Percentiles rank a stretch among this genome's conserved stretches.
phyloP scores from a whole-genome alignment of 805 yeast species.

The Starmera amethionina region DNA sequence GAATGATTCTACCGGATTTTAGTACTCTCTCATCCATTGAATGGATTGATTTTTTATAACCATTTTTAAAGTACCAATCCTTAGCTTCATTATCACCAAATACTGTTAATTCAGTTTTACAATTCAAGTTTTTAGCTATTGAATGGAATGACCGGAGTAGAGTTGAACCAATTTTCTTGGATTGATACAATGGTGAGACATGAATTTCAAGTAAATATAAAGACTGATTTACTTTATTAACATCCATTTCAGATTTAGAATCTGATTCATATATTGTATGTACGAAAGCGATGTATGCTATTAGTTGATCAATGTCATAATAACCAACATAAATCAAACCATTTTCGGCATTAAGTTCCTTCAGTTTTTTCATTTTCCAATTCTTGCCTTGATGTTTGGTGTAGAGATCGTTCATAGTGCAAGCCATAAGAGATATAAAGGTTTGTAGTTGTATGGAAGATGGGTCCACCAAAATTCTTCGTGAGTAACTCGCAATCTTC shows the following conservation, averaged over 20 bases:
- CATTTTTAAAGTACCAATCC: slow-evolving; percentile 31
- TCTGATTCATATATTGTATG: no score
- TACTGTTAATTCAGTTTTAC: slow-evolving; percentile 30
- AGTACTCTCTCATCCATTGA: slow-evolving; percentile 35
- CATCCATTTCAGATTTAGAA: no score
- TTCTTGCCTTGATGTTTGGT: slow-evolving; percentile 7
- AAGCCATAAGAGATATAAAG: slow-evolving; percentile 5
- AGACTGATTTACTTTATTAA: background rate
- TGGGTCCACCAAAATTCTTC: background rate
- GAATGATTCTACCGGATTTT: slow-evolving; percentile 28
- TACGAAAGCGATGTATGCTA: slow-evolving; percentile 4
- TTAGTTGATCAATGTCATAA: slow-evolving; percentile 17
- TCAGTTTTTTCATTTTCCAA: slow-evolving; percentile 24
- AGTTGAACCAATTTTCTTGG: slow-evolving; percentile 26
- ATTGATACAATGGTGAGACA: slow-evolving; percentile 25
- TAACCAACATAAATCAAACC: slow-evolving; percentile 34
- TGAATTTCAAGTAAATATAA: slow-evolving; percentile 53
- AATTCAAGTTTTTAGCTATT: slow-evolving; percentile 15
- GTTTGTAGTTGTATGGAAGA: background rate
- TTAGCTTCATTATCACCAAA: slow-evolving; percentile 37
- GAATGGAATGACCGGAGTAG: slow-evolving; percentile 29
- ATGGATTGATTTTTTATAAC: slow-evolving; percentile 27
- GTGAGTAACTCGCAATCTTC: no score
- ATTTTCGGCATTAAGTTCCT: slow-evolving; percentile 24
- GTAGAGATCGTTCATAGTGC: slow-evolving; percentile 11